Evolutionary conservation across 139 green algal genomes (phyloP), one percentile per base, ranked within the genome.

Genomic region (Chlamydomonas sphaeroides): DNA sequence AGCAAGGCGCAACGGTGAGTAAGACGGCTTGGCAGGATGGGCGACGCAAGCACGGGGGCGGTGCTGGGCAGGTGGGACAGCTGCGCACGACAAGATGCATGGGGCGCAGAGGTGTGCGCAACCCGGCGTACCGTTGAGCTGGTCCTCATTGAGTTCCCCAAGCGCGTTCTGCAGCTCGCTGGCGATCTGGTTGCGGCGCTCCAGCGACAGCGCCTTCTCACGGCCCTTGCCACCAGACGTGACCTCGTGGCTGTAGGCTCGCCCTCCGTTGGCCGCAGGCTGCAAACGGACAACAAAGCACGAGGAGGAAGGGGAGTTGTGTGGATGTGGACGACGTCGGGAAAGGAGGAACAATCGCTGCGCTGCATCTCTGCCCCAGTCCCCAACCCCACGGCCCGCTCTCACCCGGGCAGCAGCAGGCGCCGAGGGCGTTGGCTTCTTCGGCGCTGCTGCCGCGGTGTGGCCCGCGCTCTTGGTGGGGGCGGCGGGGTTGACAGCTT

Each of bases 131-230:
- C 75, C 75, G n/a, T 71, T 82, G 25, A 82, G 75, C n/a, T 82
- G 75, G 7, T 72, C 62, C 42, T 82, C 75, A 3, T 32, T 53
- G n/a, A 82, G 75, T 62, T 82, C 75, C 38, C 42, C 61, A 7
- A 82, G 62, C 21, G 75, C 75, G 65, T 82, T 84, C 33, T 84
- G 77, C 26, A 84, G 65, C 63, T 74, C 77, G 35, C 48, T 84
- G 3, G 77, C 77, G 30, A 84, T 84, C 20, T 74, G 65, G 45
- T 84, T 74, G 11, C 77, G 77, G 17, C 77, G 63, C 35, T 84
- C 77, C 26, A 67, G 3, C 2, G 77, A 76, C 32, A 84, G 65
- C 14, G 77, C 65, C 65, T 67, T 66, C 45, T 84, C 77, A 48
- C 77, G 48, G 28, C 65, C 77, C 67, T 75, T 75, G 30, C 77